Conservation (phyloP, 257 asterid genomes). For the Euphrasia confusa region DNA sequence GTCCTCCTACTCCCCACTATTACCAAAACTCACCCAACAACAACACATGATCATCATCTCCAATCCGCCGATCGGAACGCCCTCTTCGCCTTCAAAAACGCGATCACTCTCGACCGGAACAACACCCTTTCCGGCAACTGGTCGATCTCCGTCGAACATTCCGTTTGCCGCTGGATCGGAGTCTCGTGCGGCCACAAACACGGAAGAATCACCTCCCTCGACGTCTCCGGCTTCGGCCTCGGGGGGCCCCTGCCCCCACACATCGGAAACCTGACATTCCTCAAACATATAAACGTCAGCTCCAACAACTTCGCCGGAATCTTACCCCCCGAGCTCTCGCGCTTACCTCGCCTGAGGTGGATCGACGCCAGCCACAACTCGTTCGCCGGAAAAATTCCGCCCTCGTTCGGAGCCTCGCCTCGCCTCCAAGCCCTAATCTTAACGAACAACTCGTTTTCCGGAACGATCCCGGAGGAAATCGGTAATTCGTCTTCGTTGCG, state of each 20-base stretch:
- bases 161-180: neutral
- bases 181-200: neutral
- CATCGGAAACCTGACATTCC: conserved; percentile 13
- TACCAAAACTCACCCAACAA: neutral
- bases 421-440: neutral
- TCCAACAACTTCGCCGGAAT: neutral
- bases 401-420: conserved; percentile 17
- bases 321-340: neutral
- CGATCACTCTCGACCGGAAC: conserved; percentile 1
- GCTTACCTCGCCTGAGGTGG: neutral
- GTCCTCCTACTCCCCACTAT: neutral
- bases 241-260: conserved; percentile 9
- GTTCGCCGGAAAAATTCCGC: conserved; percentile 21
- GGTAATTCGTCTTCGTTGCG: neutral
- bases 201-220: conserved; percentile 23
- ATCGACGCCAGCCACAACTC: neutral
- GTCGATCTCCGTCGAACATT: neutral
- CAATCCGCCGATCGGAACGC: neutral
- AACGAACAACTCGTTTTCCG: neutral
- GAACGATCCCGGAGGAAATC: neutral
- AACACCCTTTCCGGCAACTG: neutral
- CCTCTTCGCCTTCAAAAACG: neutral
- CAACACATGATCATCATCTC: neutral
- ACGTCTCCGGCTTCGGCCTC: conserved; percentile 12
- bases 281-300: conserved; percentile 2